phyloP scores from a whole-genome alignment of 176 grass and related monocot species.

The Hordeum marinum region DNA sequence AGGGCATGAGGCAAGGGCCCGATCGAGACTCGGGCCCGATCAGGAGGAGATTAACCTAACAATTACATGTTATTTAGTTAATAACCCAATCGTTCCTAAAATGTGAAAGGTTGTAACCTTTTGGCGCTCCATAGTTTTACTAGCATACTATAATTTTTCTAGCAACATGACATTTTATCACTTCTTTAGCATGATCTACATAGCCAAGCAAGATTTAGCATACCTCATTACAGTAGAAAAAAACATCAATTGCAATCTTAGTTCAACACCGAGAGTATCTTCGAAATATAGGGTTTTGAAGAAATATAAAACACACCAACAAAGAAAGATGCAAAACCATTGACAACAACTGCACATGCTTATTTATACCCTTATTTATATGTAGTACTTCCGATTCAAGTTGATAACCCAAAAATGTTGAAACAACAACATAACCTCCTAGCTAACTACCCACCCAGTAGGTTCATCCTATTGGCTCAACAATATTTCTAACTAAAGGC shows the following conservation, averaged over 20 bases:
- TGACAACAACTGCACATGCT: background rate
- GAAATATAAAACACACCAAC: background rate
- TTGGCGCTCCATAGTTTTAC: background rate
- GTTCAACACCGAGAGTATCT: background rate
- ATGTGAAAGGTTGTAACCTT: background rate
- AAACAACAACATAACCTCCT: slow-evolving; percentile 22
- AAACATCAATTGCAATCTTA: background rate
- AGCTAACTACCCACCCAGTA: slow-evolving; percentile 19
- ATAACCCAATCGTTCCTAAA: background rate
- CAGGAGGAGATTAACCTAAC: too few relatives aligned
- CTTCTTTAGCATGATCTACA: background rate
- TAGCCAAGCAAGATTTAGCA: background rate
- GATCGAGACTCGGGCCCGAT: too few relatives aligned
- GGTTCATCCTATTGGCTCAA: slow-evolving; percentile 14
- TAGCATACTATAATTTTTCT: background rate
- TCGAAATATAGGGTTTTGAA: background rate
- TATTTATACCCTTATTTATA: slow-evolving; percentile 18
- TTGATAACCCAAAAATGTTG: slow-evolving; percentile 31
- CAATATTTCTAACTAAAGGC: slow-evolving; percentile 24
- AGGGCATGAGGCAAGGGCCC: too few relatives aligned
- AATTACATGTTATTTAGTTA: background rate
- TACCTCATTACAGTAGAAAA: background rate
- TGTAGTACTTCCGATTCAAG: background rate
- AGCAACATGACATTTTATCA: background rate
- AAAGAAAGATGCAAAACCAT: background rate